Conservation (phyloP, 1,284 basidiomycete species). For the Moesziomyces sp. region DNA sequence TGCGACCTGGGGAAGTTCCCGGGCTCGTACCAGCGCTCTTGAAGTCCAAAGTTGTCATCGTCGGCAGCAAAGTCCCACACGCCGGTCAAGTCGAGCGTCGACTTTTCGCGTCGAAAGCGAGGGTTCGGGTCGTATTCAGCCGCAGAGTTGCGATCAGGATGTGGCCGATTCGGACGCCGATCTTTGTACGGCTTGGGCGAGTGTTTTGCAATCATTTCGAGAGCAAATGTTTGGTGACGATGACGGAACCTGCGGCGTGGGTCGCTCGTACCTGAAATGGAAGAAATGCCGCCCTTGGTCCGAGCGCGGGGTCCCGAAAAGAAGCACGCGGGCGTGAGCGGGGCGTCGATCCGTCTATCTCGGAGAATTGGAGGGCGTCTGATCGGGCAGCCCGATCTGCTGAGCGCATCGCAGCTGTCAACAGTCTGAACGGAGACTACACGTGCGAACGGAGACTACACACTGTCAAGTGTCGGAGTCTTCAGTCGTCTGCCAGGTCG, state of each 20-base stretch:
- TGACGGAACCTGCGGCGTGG: too few relatives aligned
- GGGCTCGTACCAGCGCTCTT: slow-evolving; percentile 21
- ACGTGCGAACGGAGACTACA: too few relatives aligned
- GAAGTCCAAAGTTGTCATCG: slow-evolving; percentile 28
- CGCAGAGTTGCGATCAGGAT: too few relatives aligned
- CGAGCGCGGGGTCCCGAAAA: not conserved
- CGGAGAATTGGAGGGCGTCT: not conserved
- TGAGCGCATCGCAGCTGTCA: too few relatives aligned
- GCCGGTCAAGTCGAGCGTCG: slow-evolving; percentile 11
- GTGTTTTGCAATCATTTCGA: not conserved
- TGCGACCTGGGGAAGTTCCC: not conserved
- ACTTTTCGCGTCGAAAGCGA: slow-evolving; percentile 1
- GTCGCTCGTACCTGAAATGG: too few relatives aligned
- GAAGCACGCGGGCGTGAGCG: too few relatives aligned
- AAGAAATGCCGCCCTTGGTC: not conserved
- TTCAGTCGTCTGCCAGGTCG: not conserved
- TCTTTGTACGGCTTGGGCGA: too few relatives aligned
- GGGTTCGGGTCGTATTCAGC: slow-evolving; percentile 3
- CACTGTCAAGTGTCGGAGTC: too few relatives aligned
- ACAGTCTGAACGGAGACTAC: too few relatives aligned
- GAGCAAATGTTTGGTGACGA: not conserved
- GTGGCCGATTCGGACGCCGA: too few relatives aligned
- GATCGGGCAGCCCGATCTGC: not conserved
- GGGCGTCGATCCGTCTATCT: not conserved
- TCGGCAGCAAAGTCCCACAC: slow-evolving; percentile 35